Base-by-base conservation (phyloP, 192 early-diverging fungal genomes). In the Polychytrium aggregatum region DNA sequence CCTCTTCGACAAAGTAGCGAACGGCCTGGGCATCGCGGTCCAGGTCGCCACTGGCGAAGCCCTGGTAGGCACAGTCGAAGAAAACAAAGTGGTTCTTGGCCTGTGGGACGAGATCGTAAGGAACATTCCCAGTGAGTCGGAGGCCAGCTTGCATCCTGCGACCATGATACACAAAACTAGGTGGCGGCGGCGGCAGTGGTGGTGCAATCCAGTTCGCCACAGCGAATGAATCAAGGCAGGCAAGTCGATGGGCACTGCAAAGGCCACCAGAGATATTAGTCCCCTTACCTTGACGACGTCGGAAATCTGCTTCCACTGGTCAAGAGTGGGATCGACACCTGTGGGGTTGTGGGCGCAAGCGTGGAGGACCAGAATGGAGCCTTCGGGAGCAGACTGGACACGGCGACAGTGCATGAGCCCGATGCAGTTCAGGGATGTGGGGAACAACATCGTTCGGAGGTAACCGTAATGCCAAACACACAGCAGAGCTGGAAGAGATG, bases 281-380 rank as follows among this genome's bases (percentile, higher is more conserved):
- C 5, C 13, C 10, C 54, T 37, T 53, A 67, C 75, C 25, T 68
- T 64, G 63, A 90, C 82, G 11, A 88, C 78, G 22, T 83, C 78
- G 22, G 92, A 91, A 50, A 98, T 93, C 41, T 68, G 60, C 64
- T 81, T 81, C 95, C 95, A 98, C 64, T 98, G 87, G 44, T 85
- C 88, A 18, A 75, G 70, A 1, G 92, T 88, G 21, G 95, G 95
- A 59, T 98, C 95, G 34, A 98, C 90, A 61, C 95, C 95, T 0
- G 95, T 98, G 26, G 95, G 95, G 77, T 98, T 98, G 69, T 98
- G 95, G 17, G 95, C 95, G 56, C 95, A 98, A 8, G 90, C 85
- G 67, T 98, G 95, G 20, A 98, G 62, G 41, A 95, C 62, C 46
- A 98, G 63, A 56, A 96, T 87, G 18, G 88, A 90, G 34, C 82